Evolutionary conservation across 2,329 filamentous ascomycete species (phyloP).

Genomic region (Alternaria sp.): DNA sequence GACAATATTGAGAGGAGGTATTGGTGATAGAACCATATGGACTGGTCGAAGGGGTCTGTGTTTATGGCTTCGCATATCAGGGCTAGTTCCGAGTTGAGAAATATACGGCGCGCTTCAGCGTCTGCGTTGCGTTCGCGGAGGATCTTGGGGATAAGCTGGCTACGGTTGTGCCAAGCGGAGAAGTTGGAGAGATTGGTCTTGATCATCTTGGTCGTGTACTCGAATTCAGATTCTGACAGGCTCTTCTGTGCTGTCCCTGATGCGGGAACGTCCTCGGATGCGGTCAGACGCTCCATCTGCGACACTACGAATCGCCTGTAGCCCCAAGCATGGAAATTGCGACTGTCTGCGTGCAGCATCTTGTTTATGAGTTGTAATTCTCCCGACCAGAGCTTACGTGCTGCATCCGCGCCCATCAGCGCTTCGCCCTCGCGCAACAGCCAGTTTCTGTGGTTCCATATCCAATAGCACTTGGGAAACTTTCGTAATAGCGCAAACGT

Average conservation of each 20-base stretch:
- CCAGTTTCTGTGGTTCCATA: constrained; percentile 97
- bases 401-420: constrained; percentile 62
- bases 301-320: constrained; percentile 82
- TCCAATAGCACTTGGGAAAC: constrained; percentile 98
- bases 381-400: constrained; percentile 77
- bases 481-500: constrained; percentile 82
- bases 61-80: constrained; percentile 80
- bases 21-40: constrained; percentile 96
- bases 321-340: constrained; percentile 97
- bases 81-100: constrained; percentile 79
- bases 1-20: constrained; percentile 72
- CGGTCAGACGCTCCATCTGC: constrained; percentile 69
- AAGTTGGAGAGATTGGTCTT: constrained; percentile 88
- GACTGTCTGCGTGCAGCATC: constrained; percentile 83
- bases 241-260: constrained; percentile 47
- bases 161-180: constrained; percentile 93
- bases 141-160: constrained; percentile 78
- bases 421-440: constrained; percentile 73
- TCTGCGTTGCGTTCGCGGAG: constrained; percentile 73
- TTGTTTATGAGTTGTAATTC: constrained; percentile 84
- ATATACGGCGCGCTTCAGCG: constrained; percentile 65
- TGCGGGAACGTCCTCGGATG: neutral
- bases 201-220: constrained; percentile 91
- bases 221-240: constrained; percentile 81
- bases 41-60: constrained; percentile 91